phyloP scores from a whole-genome alignment of 495 filamentous ascomycete species.

The Trypethelium eluteriae region DNA sequence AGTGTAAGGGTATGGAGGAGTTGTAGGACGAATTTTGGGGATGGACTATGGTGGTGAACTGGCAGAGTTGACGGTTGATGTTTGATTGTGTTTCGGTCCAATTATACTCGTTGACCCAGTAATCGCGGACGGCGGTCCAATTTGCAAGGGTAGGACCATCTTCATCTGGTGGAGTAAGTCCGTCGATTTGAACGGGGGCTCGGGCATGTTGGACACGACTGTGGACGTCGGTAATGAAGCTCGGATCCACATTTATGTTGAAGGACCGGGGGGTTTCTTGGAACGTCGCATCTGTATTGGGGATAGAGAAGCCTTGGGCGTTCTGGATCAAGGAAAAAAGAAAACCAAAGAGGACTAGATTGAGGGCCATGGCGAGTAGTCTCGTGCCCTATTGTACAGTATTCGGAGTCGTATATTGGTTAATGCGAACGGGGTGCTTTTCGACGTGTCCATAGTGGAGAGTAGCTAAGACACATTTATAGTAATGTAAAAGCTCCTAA shows the following conservation, averaged over 20 bases:
- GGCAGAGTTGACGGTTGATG: background rate
- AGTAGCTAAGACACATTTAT: background rate
- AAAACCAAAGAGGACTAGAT: background rate
- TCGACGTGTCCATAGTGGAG: background rate
- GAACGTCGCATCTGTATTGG: background rate
- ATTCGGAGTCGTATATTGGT: background rate
- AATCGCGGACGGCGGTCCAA: background rate
- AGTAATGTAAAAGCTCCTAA: background rate
- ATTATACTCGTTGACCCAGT: background rate
- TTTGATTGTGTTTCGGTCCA: background rate
- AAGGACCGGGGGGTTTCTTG: background rate
- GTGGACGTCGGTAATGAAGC: background rate
- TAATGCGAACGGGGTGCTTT: background rate
- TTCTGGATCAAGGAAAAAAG: background rate
- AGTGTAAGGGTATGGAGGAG: constrained; percentile 32
- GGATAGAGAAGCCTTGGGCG: background rate
- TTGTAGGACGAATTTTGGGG: background rate
- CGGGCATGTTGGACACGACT: background rate
- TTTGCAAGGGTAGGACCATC: background rate
- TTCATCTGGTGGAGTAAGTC: background rate
- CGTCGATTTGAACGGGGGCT: background rate
- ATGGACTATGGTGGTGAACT: constrained; percentile 5
- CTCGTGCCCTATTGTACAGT: background rate
- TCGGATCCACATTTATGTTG: background rate
- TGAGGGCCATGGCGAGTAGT: background rate